These are phyloP conservation scores for Petrea volubilis DNA, from an alignment of 257 asterid species.

Conservation along the genomic window DNA sequence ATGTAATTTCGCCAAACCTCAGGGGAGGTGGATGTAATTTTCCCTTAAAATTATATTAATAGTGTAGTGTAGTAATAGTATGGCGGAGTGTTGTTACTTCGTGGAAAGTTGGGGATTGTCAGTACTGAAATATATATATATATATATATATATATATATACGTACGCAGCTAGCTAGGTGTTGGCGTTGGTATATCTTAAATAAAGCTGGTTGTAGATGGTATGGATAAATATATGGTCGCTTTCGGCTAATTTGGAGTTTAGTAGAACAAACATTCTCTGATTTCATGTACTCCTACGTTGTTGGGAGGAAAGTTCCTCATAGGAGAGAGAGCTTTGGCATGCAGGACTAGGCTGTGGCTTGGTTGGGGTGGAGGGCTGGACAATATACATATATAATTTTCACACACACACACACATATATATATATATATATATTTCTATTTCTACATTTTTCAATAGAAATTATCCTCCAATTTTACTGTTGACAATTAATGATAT, in stretches of 20 bases:
- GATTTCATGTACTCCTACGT: not conserved
- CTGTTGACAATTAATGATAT: no score
- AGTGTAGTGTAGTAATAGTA: no score
- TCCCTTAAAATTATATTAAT: no score
- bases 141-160: no score
- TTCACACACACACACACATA: no score
- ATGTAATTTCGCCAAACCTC: no score
- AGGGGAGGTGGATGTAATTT: no score
- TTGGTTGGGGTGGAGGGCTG: not conserved
- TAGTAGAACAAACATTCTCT: slow-evolving; percentile 20
- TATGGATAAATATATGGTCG: not conserved
- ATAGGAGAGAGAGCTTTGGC: slow-evolving; percentile 18
- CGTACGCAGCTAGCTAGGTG: not conserved
- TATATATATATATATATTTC: no score
- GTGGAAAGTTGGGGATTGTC: no score
- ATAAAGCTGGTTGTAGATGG: not conserved
- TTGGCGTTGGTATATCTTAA: not conserved
- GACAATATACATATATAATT: not conserved
- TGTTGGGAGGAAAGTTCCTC: slow-evolving; percentile 30
- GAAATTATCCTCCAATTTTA: no score
- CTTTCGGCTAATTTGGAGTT: slow-evolving; percentile 10
- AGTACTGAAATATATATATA: not conserved
- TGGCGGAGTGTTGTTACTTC: no score
- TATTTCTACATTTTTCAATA: no score
- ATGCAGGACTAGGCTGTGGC: not conserved